Evolutionary conservation across 306 rosid species (phyloP).

Genomic region (Biancaea sappan): DNA sequence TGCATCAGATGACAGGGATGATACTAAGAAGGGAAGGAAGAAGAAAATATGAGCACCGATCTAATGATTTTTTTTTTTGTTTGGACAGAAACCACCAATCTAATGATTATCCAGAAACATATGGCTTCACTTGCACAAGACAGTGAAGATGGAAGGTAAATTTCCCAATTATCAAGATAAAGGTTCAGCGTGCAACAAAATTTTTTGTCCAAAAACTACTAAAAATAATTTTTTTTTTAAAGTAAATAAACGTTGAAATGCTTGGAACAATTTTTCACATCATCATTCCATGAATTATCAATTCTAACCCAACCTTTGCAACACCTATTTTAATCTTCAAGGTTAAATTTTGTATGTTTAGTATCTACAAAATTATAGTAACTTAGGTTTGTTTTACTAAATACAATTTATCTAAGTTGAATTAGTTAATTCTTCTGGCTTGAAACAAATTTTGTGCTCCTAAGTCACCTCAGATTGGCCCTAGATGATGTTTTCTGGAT

Average conservation of each 20-base stretch:
- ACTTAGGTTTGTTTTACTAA: not conserved
- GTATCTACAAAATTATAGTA: not conserved
- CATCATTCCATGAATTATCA: not conserved
- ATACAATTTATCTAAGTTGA: not conserved
- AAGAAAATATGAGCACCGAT: not conserved
- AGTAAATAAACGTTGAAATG: not conserved
- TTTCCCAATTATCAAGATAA: not conserved
- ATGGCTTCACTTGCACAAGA: not conserved
- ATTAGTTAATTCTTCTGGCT: not conserved
- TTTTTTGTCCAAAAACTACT: not conserved
- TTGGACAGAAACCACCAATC: too few relatives aligned
- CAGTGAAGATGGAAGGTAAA: not conserved
- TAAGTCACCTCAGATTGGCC: not conserved
- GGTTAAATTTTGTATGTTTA: not conserved
- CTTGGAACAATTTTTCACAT: constrained; percentile 1
- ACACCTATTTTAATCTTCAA: constrained; percentile 10
- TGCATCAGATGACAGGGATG: not conserved
- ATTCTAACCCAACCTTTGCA: not conserved
- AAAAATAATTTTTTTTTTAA: not conserved
- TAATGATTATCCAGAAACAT: not conserved
- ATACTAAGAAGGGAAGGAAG: not conserved
- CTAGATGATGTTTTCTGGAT: not conserved
- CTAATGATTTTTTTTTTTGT: not conserved
- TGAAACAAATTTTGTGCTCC: not conserved
- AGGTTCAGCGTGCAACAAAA: not conserved